Percentiles rank a stretch among this genome's conserved stretches.
phyloP scores from a whole-genome alignment of 2,329 filamentous ascomycete species.

The Pseudopithomyces maydicus region DNA sequence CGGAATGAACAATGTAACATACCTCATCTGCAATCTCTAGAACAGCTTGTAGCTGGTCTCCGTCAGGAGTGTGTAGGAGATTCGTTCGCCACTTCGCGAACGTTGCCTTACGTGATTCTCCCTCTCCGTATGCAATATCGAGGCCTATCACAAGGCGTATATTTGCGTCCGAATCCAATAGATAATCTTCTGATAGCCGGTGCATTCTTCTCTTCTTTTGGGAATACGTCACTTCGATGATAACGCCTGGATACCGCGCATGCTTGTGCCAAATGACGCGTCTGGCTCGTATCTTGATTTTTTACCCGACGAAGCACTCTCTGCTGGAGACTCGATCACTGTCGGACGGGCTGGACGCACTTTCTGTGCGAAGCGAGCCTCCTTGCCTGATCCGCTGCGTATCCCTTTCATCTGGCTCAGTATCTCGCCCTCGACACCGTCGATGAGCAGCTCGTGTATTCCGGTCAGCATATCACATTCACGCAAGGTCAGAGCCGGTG shows the following conservation, averaged over 20 bases:
- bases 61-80: conserved; percentile 9
- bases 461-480: not conserved
- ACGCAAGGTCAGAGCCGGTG: not conserved
- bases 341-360: conserved; percentile 13
- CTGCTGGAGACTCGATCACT: conserved; percentile 11
- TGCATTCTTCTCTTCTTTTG: conserved; percentile 19
- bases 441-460: not conserved
- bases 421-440: conserved; percentile 12
- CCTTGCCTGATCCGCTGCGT: conserved; percentile 3
- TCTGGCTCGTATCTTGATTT: conserved; percentile 28
- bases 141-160: conserved; percentile 18
- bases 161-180: conserved; percentile 21
- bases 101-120: conserved; percentile 17
- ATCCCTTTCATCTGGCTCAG: conserved; percentile 18
- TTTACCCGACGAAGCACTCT: conserved; percentile 3
- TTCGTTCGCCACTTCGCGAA: conserved; percentile 20
- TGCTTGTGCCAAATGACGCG: conserved; percentile 25
- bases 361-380: conserved; percentile 19
- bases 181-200: conserved; percentile 22
- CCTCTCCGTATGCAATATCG: conserved; percentile 19
- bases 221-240: conserved; percentile 26
- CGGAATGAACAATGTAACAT: conserved; percentile 3
- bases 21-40: conserved; percentile 19
- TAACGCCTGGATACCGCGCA: conserved; percentile 28
- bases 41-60: conserved; percentile 14